phyloP scores from a whole-genome alignment of 1,139 yeast species.

The Kurtzmaniella quercitrusa region DNA sequence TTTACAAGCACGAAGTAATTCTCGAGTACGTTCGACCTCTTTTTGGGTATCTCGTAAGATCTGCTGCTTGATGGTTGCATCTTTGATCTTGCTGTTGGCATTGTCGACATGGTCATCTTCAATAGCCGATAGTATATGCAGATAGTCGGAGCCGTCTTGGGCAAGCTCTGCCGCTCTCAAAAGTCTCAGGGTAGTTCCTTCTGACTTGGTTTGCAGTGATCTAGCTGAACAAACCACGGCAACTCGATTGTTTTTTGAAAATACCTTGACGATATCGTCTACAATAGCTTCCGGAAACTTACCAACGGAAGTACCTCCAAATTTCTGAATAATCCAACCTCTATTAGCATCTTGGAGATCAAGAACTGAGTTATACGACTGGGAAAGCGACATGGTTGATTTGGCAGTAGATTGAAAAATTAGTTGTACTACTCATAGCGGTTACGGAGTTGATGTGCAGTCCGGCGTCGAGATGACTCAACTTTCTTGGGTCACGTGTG shows the following conservation, averaged over 20 bases:
- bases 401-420: neutral
- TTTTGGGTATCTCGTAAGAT: conserved; percentile 54
- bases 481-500: neutral
- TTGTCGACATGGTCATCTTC: conserved; percentile 74
- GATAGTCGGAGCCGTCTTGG: conserved; percentile 50
- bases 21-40: conserved; percentile 66
- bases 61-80: conserved; percentile 38
- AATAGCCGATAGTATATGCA: conserved; percentile 53
- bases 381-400: conserved; percentile 9
- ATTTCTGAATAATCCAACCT: conserved; percentile 90
- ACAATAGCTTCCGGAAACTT: conserved; percentile 85
- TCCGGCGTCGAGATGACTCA: neutral
- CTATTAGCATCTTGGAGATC: conserved; percentile 25
- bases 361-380: conserved; percentile 39
- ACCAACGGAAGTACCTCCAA: conserved; percentile 98
- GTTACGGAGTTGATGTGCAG: neutral
- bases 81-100: conserved; percentile 53
- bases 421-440: neutral
- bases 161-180: conserved; percentile 79
- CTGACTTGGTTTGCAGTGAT: conserved; percentile 83
- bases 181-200: conserved; percentile 89
- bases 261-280: conserved; percentile 72
- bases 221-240: conserved; percentile 97
- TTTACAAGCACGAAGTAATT: conserved; percentile 79
- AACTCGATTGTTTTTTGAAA: conserved; percentile 59